phyloP scores from a whole-genome alignment of 768 basidiomycete genomes.

The Cystobasidiopsis lactophilus region DNA sequence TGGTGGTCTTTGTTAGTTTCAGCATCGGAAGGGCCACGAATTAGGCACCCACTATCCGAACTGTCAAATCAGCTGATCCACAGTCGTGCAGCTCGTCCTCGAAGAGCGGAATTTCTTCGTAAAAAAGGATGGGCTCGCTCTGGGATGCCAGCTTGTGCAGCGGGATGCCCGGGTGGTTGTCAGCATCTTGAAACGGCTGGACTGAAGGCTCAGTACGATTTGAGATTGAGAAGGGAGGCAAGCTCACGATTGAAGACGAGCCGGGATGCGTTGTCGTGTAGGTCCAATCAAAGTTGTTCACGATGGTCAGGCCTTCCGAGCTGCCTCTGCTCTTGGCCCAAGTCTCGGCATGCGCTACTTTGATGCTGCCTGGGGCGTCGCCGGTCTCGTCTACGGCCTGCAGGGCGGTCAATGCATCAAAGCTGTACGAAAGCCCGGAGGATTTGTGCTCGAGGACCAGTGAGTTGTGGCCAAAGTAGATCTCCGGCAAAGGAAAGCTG shows the following conservation, averaged over 20 bases:
- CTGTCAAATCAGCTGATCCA: constrained; percentile 60
- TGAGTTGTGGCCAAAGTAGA: constrained; percentile 77
- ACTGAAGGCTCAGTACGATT: neutral
- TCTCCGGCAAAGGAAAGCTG: constrained; percentile 74
- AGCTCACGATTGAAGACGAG: neutral
- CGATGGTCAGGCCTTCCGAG: neutral
- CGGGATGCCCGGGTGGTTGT: constrained; percentile 36
- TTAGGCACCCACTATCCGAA: constrained; percentile 50
- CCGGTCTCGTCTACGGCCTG: constrained; percentile 47
- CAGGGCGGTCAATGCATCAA: constrained; percentile 48
- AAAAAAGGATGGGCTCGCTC: constrained; percentile 84
- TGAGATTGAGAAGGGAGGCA: neutral
- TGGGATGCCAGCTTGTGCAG: constrained; percentile 61
- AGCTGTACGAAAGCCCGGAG: constrained; percentile 42
- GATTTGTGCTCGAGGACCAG: constrained; percentile 44
- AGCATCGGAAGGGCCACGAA: neutral
- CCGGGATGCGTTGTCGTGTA: constrained; percentile 78
- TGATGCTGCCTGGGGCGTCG: constrained; percentile 72
- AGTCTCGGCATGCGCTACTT: constrained; percentile 80
- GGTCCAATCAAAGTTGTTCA: constrained; percentile 92
- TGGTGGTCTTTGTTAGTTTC: constrained; percentile 22
- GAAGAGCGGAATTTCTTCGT: constrained; percentile 79
- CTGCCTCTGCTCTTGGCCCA: constrained; percentile 63
- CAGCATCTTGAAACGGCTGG: constrained; percentile 28
- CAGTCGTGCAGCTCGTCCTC: constrained; percentile 97